Evolutionary conservation across 148 eudicot genomes (phyloP), one percentile per base, ranked within the genome.

Genomic region (Cornus controversa): DNA sequence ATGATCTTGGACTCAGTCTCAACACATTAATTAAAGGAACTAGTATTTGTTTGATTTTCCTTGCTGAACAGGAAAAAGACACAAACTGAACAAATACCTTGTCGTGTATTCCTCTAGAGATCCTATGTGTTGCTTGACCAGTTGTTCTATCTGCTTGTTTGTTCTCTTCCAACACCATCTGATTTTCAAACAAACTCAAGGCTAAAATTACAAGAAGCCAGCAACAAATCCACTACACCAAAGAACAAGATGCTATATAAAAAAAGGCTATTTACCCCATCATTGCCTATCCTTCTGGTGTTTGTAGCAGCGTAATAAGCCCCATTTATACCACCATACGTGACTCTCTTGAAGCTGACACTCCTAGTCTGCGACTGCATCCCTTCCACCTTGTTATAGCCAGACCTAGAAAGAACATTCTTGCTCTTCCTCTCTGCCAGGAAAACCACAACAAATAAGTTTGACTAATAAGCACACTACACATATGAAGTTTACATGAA

Each of bases 241-340:
- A 29, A 42, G 24, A 26, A 23, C 2, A 45, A 27, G 7, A n/a
- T 24, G 47, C 20, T 24, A 70, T 8, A 25, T 15, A 29, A 34
- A 60, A n/a, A 22, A 1, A 50, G 54, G 22, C 8, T 22, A 84
- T 86, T 80, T 83, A 94, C 98, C 23, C 97, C 98, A 79, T 92
- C 90, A 40, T 69, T 82, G 36, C 97, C 97, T 70, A 84, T 86
- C 74, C 84, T 86, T 77, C 88, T 83, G 18, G 91, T 80, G 28
- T 90, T 77, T 20, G 93, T 82, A 66, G 95, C 87, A 34, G 90
- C 82, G 82, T 88, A 94, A 78, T 90, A 94, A 22, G 90, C 79
- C 74, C 98, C 98, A 82, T 91, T 83, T 74, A 92, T 78, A 28
- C 98, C 98, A 73, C 98, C 98, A 85, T 90, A 92, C 2, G 92